Evolutionary conservation across 1,284 basidiomycete species (phyloP).

Genomic region (Fistulina hepatica): DNA sequence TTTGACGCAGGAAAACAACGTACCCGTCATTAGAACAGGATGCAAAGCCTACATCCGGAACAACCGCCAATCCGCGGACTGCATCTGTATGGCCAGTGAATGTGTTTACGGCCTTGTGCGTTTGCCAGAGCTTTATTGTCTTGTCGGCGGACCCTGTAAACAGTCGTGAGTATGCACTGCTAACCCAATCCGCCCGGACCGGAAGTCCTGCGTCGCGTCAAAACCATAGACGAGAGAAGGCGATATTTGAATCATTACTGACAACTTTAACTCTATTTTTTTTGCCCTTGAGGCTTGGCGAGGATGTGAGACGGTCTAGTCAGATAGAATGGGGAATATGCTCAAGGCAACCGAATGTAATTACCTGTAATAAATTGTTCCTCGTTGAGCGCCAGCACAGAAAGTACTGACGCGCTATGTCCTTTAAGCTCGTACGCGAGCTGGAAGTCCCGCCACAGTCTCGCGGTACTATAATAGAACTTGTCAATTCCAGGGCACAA

Average conservation of each 20-base stretch:
- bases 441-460: conserved; percentile 84
- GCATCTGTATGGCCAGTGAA: conserved; percentile 86
- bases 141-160: conserved; percentile 85
- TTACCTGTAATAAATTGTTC: conserved; percentile 81
- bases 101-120: conserved; percentile 62
- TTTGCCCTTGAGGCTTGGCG: too few species aligned
- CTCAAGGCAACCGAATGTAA: conserved; percentile 16
- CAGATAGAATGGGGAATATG: too few species aligned
- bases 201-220: too few species aligned
- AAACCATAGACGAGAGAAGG: too few species aligned
- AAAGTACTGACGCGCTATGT: conserved; percentile 92
- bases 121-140: conserved; percentile 81
- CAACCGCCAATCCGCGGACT: conserved; percentile 73
- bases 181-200: too few species aligned
- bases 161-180: too few species aligned
- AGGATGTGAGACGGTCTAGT: too few species aligned
- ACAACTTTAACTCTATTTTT: too few species aligned
- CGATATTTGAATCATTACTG: too few species aligned
- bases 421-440: conserved; percentile 70
- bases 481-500: not conserved
- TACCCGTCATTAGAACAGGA: conserved; percentile 93
- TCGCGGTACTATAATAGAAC: conserved; percentile 85
- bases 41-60: conserved; percentile 84
- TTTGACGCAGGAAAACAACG: conserved; percentile 16
- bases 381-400: conserved; percentile 75